Base-by-base conservation (phyloP, 768 basidiomycete genomes). In the Gelatoporia subvermispora region DNA sequence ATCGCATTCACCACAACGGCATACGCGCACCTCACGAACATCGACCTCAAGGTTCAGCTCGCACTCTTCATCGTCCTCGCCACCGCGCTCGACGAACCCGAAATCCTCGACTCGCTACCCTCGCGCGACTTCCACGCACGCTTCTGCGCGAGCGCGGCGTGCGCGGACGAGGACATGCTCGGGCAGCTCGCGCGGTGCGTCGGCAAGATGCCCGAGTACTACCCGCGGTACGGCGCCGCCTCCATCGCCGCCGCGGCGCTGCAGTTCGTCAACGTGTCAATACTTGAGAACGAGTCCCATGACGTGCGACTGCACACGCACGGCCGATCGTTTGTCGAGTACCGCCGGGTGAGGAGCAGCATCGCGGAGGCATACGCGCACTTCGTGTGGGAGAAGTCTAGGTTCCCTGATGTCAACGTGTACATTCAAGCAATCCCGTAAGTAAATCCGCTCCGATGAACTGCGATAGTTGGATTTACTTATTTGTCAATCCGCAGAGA, bases 341-440 rank as follows among this genome's bases (percentile, higher is more conserved):
- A 58, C 39, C 54, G 60, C 3, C 50, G 54, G 15, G 5, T 58
- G 45, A 44, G 51, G 42, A 68, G 69, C 21, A 72, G 72, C 1
- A 52, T 64, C 13, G 54, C 61, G 0, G 68, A 71, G 42, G 60
- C 68, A 0, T 76, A 67, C 35, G 55, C 56, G 1, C 56, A 68
- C 41, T 65, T 70, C 56, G 60, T 65, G 3, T 76, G 72, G 55
- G 52, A 53, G 47, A 67, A 68, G 15, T 31, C 41, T 3, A 74
- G 72, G 48, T n/a, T 40, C 47, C 18, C 43, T 41, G 3, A 54
- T 11, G 34, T 70, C 9, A 49, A 54, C 16, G 46, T 60, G 3
- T 74, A 71, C 37, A 58, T 69, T 13, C 71, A 73, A 48, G 63
- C 64, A n/a, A 50, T 75, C 28, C 72, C 71, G 61, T 60, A 38